These are phyloP conservation scores for Coriolopsis trogii DNA, from an alignment of 1,284 basidiomycete genomes.

Conservation along the genomic window DNA sequence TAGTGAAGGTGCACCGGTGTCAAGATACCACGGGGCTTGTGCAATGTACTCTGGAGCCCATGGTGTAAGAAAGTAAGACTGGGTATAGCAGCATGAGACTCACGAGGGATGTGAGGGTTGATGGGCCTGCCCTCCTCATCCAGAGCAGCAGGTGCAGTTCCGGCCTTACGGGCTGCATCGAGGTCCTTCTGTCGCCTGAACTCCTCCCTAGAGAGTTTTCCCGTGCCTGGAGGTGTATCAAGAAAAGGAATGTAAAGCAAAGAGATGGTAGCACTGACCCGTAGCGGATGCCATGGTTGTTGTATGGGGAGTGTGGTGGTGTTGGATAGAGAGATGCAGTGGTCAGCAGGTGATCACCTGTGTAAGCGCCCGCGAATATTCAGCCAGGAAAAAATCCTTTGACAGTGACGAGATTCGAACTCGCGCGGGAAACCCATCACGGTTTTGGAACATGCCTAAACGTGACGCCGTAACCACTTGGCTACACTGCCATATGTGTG, in stretches of 20 bases:
- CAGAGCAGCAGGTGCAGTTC: conserved; percentile 93
- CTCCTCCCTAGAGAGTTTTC: conserved; percentile 92
- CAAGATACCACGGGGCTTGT: conserved; percentile 98
- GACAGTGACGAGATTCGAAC: conserved; percentile 67
- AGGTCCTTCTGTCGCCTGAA: conserved; percentile 94
- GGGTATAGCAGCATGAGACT: conserved; percentile 35
- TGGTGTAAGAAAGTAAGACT: conserved; percentile 12
- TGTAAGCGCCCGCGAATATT: no score
- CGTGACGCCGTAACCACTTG: conserved; percentile 67
- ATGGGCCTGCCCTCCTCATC: conserved; percentile 95
- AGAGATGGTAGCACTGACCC: conserved; percentile 20
- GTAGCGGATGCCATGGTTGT: conserved; percentile 22
- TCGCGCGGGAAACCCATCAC: conserved; percentile 65
- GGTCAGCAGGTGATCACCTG: no score
- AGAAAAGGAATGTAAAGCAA: neutral
- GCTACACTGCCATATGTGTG: conserved; percentile 50
- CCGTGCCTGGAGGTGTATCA: conserved; percentile 36
- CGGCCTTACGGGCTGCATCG: conserved; percentile 95
- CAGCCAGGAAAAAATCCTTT: conserved; percentile 26
- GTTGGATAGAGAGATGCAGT: no score
- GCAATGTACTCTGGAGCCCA: conserved; percentile 78
- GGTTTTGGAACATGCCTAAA: conserved; percentile 49
- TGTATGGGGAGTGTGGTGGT: neutral
- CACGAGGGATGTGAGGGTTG: conserved; percentile 98
- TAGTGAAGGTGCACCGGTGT: conserved; percentile 88